Evolutionary conservation across 164 flowering plant genomes (phyloP), one percentile per base, ranked within the genome.

Genomic region (Vitis vinifera): DNA sequence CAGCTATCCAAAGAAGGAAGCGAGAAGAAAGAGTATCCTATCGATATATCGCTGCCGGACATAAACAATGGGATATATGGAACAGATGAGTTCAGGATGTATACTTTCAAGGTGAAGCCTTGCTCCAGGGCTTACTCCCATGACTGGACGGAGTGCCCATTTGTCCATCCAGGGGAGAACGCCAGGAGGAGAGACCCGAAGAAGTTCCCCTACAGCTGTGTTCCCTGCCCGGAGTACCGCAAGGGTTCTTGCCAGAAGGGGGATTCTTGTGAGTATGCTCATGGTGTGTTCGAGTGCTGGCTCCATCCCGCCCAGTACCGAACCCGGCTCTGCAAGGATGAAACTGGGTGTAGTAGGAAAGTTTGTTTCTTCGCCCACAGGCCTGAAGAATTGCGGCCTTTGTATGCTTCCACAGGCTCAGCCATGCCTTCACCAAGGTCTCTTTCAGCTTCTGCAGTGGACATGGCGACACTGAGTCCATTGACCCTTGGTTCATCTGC

Each of bases 91-190:
- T 94, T 94, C 71, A 78, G 98, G 77, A 94, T 94, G 97, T 94
- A 84, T 60, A 79, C 81, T 50, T 94, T 94, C 84, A 94, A 94
- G 89, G 89, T 94, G 73, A 89, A 86, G 84, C 97, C 97, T 29
- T 94, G 98, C 73, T 91, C 98, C 0, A 82, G 98, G 68, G 98
- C 97, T 0, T 91, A 92, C 65, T 83, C 98, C 2, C 98, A 94
- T 68, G 98, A 94, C 66, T 94, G 98, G 98, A 94, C 98, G 0
- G 98, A 94, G 81, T 94, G 98, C 82, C 97, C 97, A 0, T 94
- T 94, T 69, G 98, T 84, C 27, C 98, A 94, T 68, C 98, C 98
- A 0, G 97, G 97, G 10, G 98, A 94, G 89, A 94, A 94, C 48
- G 98, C 98, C 0, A 71, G 95, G 77, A 76, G 98, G 10, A 82